Conservation (phyloP, 352 stramenopile species). For the Phytophthora aleatoria region DNA sequence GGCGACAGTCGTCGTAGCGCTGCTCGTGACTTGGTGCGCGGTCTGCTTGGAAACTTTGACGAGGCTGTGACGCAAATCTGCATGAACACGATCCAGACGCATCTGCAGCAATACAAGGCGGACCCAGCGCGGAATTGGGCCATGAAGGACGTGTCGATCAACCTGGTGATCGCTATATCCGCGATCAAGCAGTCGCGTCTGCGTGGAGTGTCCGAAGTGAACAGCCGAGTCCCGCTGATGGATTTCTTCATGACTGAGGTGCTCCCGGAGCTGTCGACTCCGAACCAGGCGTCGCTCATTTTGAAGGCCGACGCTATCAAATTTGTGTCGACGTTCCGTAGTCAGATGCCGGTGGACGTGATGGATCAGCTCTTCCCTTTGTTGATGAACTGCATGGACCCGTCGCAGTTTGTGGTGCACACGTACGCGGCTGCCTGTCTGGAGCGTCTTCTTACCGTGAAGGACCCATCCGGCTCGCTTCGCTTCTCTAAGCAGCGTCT, state of each 20-base stretch:
- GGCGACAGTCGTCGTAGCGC: constrained; percentile 95
- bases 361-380: constrained; percentile 94
- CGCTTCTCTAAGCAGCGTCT: constrained; percentile 88
- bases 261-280: constrained; percentile 91
- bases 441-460: constrained; percentile 96
- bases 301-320: constrained; percentile 98
- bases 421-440: constrained; percentile 97
- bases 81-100: constrained; percentile 88
- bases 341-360: constrained; percentile 94
- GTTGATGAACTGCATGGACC: constrained; percentile 88
- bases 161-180: constrained; percentile 96
- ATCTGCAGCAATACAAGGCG: constrained; percentile 91
- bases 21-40: constrained; percentile 94
- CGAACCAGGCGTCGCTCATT: constrained; percentile 88
- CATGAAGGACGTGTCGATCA: constrained; percentile 96
- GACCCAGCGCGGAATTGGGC: constrained; percentile 91
- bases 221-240: constrained; percentile 95
- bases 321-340: constrained; percentile 98
- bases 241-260: constrained; percentile 96
- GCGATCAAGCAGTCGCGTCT: constrained; percentile 93
- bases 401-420: constrained; percentile 94
- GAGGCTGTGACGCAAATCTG: constrained; percentile 94
- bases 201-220: constrained; percentile 95
- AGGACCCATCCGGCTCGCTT: constrained; percentile 73
- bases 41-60: constrained; percentile 96